These are phyloP conservation scores for Talaromyces borbonicus DNA, from an alignment of 495 filamentous ascomycete species.

Conservation along the genomic window DNA sequence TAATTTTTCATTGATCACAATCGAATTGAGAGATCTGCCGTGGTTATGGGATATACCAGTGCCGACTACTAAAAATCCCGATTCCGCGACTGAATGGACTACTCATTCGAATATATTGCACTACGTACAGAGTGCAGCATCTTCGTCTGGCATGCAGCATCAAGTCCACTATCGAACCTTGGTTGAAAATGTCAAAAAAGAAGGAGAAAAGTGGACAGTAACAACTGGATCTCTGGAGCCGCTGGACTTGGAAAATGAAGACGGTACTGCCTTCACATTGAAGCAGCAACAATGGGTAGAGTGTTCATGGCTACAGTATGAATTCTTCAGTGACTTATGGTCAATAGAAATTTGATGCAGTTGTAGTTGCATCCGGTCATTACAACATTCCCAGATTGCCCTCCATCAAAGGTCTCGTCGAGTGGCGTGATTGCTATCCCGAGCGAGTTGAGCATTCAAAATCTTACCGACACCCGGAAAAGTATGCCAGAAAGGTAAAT, in stretches of 20 bases:
- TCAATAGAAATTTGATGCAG: conserved; percentile 48
- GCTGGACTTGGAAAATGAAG: neutral
- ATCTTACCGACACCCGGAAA: conserved; percentile 36
- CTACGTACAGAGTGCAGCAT: neutral
- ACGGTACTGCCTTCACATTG: neutral
- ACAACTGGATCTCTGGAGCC: neutral
- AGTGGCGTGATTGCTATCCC: conserved; percentile 50
- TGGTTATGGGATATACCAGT: conserved; percentile 1
- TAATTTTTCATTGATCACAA: neutral
- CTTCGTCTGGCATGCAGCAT: neutral
- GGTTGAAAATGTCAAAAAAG: neutral
- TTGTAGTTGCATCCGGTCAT: conserved; percentile 75
- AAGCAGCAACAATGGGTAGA: neutral
- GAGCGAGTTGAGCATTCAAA: conserved; percentile 71
- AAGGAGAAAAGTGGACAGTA: neutral
- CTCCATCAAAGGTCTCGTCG: conserved; percentile 42
- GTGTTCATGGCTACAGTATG: too few relatives aligned
- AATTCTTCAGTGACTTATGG: neutral
- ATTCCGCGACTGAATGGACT: neutral
- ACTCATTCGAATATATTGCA: neutral
- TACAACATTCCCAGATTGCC: conserved; percentile 65
- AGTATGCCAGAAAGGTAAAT: neutral
- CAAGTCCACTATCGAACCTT: neutral
- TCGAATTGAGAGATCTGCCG: neutral
- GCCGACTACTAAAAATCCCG: neutral